Percentiles rank a stretch among this genome's conserved stretches.
These are phyloP conservation scores for Mycena rebaudengoi DNA, from an alignment of 768 basidiomycete species.

Conservation along the genomic window DNA sequence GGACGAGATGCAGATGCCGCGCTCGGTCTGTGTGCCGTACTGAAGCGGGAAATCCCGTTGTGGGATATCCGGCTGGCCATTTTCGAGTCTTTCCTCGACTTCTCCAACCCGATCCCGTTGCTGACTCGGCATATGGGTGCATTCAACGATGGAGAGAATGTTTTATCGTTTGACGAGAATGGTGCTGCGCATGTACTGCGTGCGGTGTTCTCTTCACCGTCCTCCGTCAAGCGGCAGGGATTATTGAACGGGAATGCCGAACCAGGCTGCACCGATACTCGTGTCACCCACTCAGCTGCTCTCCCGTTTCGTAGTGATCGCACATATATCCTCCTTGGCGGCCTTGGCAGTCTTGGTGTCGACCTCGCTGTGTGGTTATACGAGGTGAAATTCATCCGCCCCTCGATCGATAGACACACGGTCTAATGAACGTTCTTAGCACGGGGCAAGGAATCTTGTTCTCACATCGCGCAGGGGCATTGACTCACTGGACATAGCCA, in stretches of 20 bases:
- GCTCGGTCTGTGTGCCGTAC: slow-evolving; percentile 6
- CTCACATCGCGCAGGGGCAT: slow-evolving; percentile 15
- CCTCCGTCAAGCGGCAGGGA: not conserved
- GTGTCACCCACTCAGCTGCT: not conserved
- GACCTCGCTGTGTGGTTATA: slow-evolving; percentile 22
- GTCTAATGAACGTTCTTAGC: not conserved
- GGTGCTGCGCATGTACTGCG: not conserved
- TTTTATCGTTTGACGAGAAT: not conserved
- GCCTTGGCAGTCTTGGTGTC: slow-evolving; percentile 12
- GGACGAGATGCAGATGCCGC: slow-evolving; percentile 18
- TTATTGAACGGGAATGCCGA: not conserved
- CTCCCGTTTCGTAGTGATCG: slow-evolving; percentile 15
- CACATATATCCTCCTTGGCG: slow-evolving; percentile 11
- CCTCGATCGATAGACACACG: not conserved
- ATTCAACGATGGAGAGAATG: not conserved
- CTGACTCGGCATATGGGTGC: not conserved
- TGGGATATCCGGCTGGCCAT: slow-evolving; percentile 11
- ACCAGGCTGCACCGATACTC: not conserved
- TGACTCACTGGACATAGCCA: slow-evolving; percentile 1
- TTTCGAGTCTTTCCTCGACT: slow-evolving; percentile 2
- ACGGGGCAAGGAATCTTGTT: slow-evolving; percentile 10
- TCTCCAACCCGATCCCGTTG: not conserved
- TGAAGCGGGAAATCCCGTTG: not conserved
- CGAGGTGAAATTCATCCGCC: not conserved
- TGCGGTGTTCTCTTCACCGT: slow-evolving; percentile 6